Base-by-base conservation (phyloP, 2,329 filamentous ascomycete species). In the Dothistroma pini region DNA sequence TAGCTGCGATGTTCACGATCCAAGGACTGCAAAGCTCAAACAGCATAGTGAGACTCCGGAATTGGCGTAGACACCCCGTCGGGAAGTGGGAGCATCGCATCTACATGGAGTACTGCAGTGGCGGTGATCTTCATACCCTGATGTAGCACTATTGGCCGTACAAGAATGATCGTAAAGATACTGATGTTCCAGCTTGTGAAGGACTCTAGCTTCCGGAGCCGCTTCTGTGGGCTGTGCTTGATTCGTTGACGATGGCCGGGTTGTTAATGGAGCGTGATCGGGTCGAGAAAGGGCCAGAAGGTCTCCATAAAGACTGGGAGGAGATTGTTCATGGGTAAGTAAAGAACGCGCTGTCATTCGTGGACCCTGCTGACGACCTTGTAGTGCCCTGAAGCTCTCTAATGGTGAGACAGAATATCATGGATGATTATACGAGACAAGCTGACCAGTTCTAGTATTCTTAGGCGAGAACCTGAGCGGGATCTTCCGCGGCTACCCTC, bases 81-180 rank as follows among this genome's bases (percentile, higher is more conserved):
- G 48, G n/a, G 10, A 7, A 16, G n/a, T 10, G 21, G 19, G 1
- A 31, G 2, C 12, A 25, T 58, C 56, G 58, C 41, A 55, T 53
- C 57, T 59, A 59, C 35, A 34, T 55, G 52, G 57, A 59, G 52
- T 59, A 54, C 22, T 59, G 57, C 19, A 52, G 57, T 14, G 35
- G 22, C 9, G 38, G 50, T 22, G 57, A 58, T 41, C 35, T 58
- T 7, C 4, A 8, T 6, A 25, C 14, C 31, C n/a, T 54, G 14
- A 32, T 44, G 14, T 2, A n/a, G n/a, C 10, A 11, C 9, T 41
- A 55, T 19, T 12, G 21, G 8, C 25, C 47, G 9, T n/a, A n/a
- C n/a, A n/a, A n/a, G n/a, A n/a, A n/a, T n/a, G n/a, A n/a, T 41
- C 38, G 14, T 6, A 14, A 16, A 16, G 4, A 41, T 41, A 16